Evolutionary conservation across 441 rosid genomes (phyloP).

Genomic region (Melastoma candidum): DNA sequence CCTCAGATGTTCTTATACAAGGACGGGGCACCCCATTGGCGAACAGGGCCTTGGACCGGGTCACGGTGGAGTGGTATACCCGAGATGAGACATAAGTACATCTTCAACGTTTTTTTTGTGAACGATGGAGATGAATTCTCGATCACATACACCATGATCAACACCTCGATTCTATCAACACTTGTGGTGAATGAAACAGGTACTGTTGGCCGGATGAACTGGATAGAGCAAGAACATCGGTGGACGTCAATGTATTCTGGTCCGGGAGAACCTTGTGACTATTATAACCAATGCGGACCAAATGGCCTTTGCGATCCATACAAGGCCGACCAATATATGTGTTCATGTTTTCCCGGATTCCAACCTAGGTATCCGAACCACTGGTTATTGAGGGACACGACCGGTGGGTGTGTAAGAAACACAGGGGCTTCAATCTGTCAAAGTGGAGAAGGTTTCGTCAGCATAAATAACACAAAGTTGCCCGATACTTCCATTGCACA

Average conservation of each 20-base stretch:
- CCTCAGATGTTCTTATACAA: constrained; percentile 44
- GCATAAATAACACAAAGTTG: neutral
- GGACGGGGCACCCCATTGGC: constrained; percentile 13
- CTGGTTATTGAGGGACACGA: constrained; percentile 2
- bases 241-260: neutral
- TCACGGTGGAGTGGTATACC: no score
- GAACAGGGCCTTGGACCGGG: neutral
- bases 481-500: constrained; percentile 6
- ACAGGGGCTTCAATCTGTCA: neutral
- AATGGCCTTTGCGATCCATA: constrained; percentile 4
- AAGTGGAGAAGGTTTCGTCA: constrained; percentile 2
- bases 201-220: neutral
- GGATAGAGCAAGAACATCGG: neutral
- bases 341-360: constrained; percentile 6
- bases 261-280: constrained; percentile 4
- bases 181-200: constrained; percentile 4
- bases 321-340: neutral
- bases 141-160: neutral
- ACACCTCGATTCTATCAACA: neutral
- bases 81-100: no score
- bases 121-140: no score
- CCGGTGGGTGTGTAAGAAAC: neutral
- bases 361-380: neutral
- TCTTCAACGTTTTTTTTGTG: no score
- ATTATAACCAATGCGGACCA: constrained; percentile 4